phyloP scores from a whole-genome alignment of 352 stramenopile genomes.

The Thalassiosira hispida region DNA sequence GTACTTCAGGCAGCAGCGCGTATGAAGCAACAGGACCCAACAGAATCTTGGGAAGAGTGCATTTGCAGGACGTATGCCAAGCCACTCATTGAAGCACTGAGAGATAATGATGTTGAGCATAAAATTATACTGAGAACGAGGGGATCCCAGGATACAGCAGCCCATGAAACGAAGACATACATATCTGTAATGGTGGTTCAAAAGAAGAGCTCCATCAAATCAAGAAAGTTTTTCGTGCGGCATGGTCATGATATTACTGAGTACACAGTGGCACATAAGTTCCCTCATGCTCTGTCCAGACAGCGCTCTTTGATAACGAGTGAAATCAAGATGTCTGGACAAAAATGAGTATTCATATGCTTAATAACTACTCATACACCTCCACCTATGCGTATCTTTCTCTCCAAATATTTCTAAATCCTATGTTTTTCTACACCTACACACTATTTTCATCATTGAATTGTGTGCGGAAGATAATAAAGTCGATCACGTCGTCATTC shows the following conservation, averaged over 20 bases:
- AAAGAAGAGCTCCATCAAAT: slow-evolving; percentile 46
- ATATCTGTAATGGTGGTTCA: slow-evolving; percentile 63
- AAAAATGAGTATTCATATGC: slow-evolving; percentile 17
- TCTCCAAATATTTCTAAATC: background rate
- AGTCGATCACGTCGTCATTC: slow-evolving; percentile 76
- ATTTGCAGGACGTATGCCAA: slow-evolving; percentile 56
- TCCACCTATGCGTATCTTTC: too few species aligned
- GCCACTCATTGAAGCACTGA: slow-evolving; percentile 37
- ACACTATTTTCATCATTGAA: slow-evolving; percentile 10
- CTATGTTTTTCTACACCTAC: background rate
- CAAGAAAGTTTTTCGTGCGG: slow-evolving; percentile 47
- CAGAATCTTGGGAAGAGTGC: slow-evolving; percentile 54
- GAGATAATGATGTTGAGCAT: slow-evolving; percentile 23
- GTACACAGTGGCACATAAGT: slow-evolving; percentile 71
- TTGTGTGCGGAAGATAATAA: slow-evolving; percentile 63
- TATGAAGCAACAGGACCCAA: slow-evolving; percentile 25
- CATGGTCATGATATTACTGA: slow-evolving; percentile 47
- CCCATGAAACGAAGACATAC: slow-evolving; percentile 56
- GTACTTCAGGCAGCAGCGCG: slow-evolving; percentile 44
- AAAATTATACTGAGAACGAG: slow-evolving; percentile 56
- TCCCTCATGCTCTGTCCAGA: slow-evolving; percentile 74
- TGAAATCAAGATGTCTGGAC: slow-evolving; percentile 36
- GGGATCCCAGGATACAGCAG: slow-evolving; percentile 15
- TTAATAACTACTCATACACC: too few species aligned
- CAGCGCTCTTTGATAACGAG: slow-evolving; percentile 73